A percentile compares a stretch with the other conserved stretches of the same genome.
Evolutionary conservation across 2,329 filamentous ascomycete species (phyloP).

Genomic region (Exophiala sideris): DNA sequence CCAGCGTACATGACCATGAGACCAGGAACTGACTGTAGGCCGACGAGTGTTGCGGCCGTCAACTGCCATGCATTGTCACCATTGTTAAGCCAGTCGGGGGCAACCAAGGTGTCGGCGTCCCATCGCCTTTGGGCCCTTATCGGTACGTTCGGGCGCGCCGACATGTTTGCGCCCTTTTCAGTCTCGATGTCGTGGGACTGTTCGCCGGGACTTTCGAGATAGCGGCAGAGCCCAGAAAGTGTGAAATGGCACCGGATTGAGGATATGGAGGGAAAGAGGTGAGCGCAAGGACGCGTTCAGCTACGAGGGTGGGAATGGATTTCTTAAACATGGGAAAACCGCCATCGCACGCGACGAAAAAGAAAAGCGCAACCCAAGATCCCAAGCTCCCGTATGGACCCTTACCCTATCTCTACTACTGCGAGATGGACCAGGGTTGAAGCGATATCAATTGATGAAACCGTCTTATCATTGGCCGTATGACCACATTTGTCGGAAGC

Average conservation of each 20-base stretch:
- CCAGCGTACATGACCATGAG: slow-evolving; percentile 51
- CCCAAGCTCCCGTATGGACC: background rate
- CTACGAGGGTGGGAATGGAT: background rate
- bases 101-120: slow-evolving; percentile 24
- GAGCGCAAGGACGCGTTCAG: slow-evolving; percentile 1
- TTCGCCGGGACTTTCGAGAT: too few relatives aligned
- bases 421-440: slow-evolving; percentile 15
- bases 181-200: background rate
- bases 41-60: slow-evolving; percentile 50
- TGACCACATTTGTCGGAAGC: background rate
- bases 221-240: too few relatives aligned
- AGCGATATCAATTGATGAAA: slow-evolving; percentile 16
- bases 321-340: slow-evolving; percentile 3
- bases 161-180: background rate
- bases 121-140: slow-evolving; percentile 15
- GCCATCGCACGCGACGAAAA: slow-evolving; percentile 12
- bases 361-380: slow-evolving; percentile 9
- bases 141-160: background rate
- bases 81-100: slow-evolving; percentile 38
- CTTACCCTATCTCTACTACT: slow-evolving; percentile 1
- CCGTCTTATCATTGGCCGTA: slow-evolving; percentile 7
- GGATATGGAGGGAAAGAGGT: background rate
- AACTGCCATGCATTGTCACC: slow-evolving; percentile 55
- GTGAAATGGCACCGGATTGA: background rate
- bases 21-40: slow-evolving; percentile 49